phyloP scores from a whole-genome alignment of 176 grass and related monocot genomes.

The Ampelocalamus luodianensis region DNA sequence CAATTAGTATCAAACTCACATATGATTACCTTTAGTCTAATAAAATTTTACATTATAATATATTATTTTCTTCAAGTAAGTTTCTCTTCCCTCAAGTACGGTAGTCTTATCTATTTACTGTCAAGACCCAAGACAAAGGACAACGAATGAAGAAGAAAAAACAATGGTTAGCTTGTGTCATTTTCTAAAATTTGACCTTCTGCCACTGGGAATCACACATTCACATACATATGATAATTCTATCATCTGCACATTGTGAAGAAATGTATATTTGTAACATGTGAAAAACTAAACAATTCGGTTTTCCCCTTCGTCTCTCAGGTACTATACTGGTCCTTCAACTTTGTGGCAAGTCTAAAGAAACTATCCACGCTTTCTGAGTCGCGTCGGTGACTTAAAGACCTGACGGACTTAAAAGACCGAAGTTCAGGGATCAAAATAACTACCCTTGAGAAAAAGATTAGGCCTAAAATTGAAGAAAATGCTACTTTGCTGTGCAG shows the following conservation, averaged over 20 bases:
- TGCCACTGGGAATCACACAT: background rate
- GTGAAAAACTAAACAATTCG: background rate
- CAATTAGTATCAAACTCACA: constrained; percentile 1
- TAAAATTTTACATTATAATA: background rate
- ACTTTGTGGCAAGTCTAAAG: background rate
- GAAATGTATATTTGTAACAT: background rate
- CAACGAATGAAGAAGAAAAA: background rate
- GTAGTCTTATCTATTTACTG: background rate
- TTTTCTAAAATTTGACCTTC: background rate
- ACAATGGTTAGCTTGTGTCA: background rate
- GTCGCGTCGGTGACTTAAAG: background rate
- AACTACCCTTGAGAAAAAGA: background rate
- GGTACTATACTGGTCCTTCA: background rate
- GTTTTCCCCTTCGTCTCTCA: background rate
- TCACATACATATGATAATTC: background rate
- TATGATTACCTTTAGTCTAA: background rate
- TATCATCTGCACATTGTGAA: background rate
- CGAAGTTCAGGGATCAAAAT: background rate
- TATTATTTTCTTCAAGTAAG: background rate
- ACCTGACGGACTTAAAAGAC: background rate
- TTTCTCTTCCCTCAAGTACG: background rate
- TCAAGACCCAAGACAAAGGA: background rate
- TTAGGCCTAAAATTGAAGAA: background rate
- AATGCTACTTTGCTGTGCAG: background rate
- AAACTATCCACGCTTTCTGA: background rate